Conservation (phyloP, 1,284 basidiomycete species). For the Phellopilus nigrolimitatus region DNA sequence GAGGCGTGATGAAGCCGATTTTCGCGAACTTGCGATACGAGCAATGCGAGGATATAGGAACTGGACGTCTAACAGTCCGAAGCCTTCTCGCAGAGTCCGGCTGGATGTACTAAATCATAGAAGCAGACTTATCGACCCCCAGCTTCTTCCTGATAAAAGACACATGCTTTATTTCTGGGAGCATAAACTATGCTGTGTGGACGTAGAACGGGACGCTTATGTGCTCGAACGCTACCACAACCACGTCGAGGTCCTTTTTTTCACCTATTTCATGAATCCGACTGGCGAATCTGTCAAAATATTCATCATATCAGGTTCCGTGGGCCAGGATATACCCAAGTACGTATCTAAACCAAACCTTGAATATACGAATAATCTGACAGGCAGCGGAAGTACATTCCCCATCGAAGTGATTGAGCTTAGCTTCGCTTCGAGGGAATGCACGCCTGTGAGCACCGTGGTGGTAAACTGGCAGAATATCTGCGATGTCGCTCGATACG, state of each 20-base stretch:
- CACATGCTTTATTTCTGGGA: not conserved
- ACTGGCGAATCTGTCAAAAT: not conserved
- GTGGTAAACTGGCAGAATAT: no score
- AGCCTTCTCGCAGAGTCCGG: not conserved
- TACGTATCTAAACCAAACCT: no score
- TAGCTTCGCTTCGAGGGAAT: no score
- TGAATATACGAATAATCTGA: no score
- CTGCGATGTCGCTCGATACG: no score
- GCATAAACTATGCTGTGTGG: not conserved
- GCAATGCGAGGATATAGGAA: not conserved
- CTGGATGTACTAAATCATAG: not conserved
- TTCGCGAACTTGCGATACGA: not conserved
- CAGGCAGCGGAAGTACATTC: no score
- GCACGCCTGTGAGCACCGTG: no score
- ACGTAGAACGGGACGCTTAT: not conserved
- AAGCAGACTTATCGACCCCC: not conserved
- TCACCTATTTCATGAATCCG: not conserved
- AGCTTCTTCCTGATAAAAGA: not conserved
- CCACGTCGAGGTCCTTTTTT: not conserved
- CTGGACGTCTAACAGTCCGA: not conserved
- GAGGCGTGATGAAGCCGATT: not conserved
- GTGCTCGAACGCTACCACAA: not conserved
- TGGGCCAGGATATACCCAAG: no score
- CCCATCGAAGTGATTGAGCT: no score
- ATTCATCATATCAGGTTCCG: not conserved